Percentiles rank a stretch among this genome's conserved stretches.
These are phyloP conservation scores for Amylocystis lapponica DNA, from an alignment of 768 basidiomycete genomes.

Conservation along the genomic window DNA sequence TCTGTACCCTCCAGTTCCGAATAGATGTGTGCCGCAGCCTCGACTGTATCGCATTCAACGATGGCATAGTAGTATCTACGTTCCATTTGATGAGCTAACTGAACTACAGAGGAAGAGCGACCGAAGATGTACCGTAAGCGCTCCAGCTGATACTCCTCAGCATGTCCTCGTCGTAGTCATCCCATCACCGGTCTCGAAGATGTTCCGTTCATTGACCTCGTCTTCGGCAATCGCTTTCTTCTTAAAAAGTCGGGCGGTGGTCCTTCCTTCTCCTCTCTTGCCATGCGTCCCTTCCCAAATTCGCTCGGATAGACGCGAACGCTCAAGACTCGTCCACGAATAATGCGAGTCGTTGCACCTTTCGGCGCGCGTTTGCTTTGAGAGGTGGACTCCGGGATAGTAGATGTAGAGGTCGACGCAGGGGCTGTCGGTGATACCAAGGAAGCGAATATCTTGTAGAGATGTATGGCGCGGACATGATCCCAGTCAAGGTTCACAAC, in stretches of 20 bases:
- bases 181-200: slow-evolving; percentile 62
- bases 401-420: slow-evolving; percentile 19
- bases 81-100: too few relatives aligned
- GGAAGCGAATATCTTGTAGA: slow-evolving; percentile 91
- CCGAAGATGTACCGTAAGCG: slow-evolving; percentile 63
- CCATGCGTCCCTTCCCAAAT: slow-evolving; percentile 86
- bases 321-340: slow-evolving; percentile 62
- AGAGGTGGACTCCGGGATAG: neutral
- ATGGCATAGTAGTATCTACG: slow-evolving; percentile 94
- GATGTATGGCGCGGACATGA: slow-evolving; percentile 80
- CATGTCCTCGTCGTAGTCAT: slow-evolving; percentile 84
- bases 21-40: slow-evolving; percentile 75
- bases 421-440: slow-evolving; percentile 57
- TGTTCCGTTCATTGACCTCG: slow-evolving; percentile 56
- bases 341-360: slow-evolving; percentile 27
- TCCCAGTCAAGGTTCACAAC: slow-evolving; percentile 99
- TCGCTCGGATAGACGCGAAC: slow-evolving; percentile 90
- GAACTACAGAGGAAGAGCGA: too few relatives aligned
- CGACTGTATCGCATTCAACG: slow-evolving; percentile 76
- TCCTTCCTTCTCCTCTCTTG: slow-evolving; percentile 82
- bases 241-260: slow-evolving; percentile 84
- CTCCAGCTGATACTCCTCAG: slow-evolving; percentile 88
- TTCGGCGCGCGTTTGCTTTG: slow-evolving; percentile 16
- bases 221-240: slow-evolving; percentile 42
- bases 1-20: slow-evolving; percentile 91